Conservation (phyloP, 768 basidiomycete species). For the Panellus pusillus region DNA sequence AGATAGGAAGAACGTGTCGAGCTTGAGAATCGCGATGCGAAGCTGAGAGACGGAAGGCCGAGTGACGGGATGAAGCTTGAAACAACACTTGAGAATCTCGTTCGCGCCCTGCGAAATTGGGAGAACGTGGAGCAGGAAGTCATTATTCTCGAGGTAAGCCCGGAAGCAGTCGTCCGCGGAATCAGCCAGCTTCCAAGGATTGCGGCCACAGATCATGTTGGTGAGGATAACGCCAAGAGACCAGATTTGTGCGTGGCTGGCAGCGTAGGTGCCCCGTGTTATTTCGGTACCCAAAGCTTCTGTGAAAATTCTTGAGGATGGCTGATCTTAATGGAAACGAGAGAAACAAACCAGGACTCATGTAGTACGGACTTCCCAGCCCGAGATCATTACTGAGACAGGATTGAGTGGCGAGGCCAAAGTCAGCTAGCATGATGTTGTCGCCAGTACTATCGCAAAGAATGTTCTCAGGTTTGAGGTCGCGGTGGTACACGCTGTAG, state of each 20-base stretch:
- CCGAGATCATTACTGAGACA: constrained; percentile 49
- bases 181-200: constrained; percentile 75
- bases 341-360: constrained; percentile 62
- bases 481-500: constrained; percentile 76
- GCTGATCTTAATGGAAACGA: constrained; percentile 12
- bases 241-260: constrained; percentile 70
- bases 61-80: constrained; percentile 58
- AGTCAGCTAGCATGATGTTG: constrained; percentile 68
- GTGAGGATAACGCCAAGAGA: constrained; percentile 77
- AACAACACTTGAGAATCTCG: constrained; percentile 67
- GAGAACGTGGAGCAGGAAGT: constrained; percentile 66
- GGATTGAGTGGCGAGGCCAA: constrained; percentile 64
- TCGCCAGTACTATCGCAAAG: constrained; percentile 55
- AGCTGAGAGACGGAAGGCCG: constrained; percentile 69
- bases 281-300: constrained; percentile 55
- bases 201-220: constrained; percentile 77
- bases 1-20: constrained; percentile 63
- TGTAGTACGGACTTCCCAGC: constrained; percentile 63
- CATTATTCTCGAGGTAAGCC: constrained; percentile 58
- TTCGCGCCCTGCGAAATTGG: constrained; percentile 73
- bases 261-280: constrained; percentile 51
- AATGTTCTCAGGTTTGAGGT: constrained; percentile 86
- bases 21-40: constrained; percentile 50
- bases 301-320: constrained; percentile 26
- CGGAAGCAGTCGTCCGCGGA: constrained; percentile 66